A percentile compares a stretch with the other conserved stretches of the same genome.
Evolutionary conservation across 129 eudicot species (phyloP).

Genomic region (Silybum marianum): DNA sequence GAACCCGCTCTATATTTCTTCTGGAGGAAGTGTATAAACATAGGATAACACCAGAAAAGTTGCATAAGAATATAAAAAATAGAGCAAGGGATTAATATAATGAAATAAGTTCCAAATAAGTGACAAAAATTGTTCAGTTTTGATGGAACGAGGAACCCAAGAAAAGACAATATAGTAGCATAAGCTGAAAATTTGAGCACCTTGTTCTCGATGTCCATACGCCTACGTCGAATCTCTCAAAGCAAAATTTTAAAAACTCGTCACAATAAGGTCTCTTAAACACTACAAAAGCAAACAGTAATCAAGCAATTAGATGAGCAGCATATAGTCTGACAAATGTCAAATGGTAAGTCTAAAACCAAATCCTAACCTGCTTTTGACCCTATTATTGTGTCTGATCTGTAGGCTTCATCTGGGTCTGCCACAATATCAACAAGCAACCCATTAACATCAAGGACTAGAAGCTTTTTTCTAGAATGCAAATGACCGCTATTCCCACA

Average conservation of each 20-base stretch:
- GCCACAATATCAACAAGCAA: conserved; percentile 71
- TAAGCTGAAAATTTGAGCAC: conserved; percentile 34
- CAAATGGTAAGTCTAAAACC: neutral
- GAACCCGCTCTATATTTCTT: conserved; percentile 58
- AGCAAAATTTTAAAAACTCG: conserved; percentile 89
- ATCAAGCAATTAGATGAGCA: conserved; percentile 3
- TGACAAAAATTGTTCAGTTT: neutral
- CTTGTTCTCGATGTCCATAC: conserved; percentile 88
- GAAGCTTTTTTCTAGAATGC: conserved; percentile 61
- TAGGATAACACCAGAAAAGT: conserved; percentile 20
- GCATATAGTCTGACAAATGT: conserved; percentile 6
- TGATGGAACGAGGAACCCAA: neutral
- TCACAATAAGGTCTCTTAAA: conserved; percentile 88
- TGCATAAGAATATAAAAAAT: conserved; percentile 2
- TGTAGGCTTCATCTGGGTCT: conserved; percentile 37
- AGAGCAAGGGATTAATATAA: conserved; percentile 4
- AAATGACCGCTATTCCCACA: conserved; percentile 21
- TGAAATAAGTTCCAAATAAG: too few species aligned
- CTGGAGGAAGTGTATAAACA: conserved; percentile 40
- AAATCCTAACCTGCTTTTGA: conserved; percentile 65
- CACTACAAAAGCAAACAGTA: conserved; percentile 45
- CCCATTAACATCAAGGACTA: conserved; percentile 90
- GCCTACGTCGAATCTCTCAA: conserved; percentile 77
- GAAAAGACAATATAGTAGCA: conserved; percentile 10
- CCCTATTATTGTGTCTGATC: conserved; percentile 51